Base-by-base conservation (phyloP, 805 yeast species). In the Cyberlindnera petersonii region DNA sequence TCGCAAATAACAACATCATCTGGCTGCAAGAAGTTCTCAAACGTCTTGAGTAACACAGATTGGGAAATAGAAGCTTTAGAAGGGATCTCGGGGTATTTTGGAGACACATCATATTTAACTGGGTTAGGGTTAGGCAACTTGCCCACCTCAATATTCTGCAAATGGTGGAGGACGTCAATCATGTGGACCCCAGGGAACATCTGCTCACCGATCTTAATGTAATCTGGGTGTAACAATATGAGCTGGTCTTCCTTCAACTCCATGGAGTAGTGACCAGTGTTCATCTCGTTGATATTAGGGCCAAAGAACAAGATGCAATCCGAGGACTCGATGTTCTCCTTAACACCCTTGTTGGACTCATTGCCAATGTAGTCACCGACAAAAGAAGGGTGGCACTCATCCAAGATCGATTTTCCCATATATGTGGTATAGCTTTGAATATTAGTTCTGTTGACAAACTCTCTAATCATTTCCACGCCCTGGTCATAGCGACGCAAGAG, bases 301-400 rank as follows among this genome's bases (percentile, higher is more conserved):
- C 97, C 97, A 47, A 86, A 63, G 52, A 75, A 76, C 28, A 89
- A 48, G 14, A 88, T 68, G 33, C 84, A 65, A 57, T 91, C 97
- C 13, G 86, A 70, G 4, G 68, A 43, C 35, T 74, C 69, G 39
- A 72, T 74, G 46, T 66, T 72, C 32, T 68, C 62, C 28, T 65
- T 62, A 21, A 79, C 73, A 18, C 74, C 72, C 13, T 61, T 62
- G 22, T 63, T 61, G 3, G 84, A 75, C 39, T 71, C 72, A 24
- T 57, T 57, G 24, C 95, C 96, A 47, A 71, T 75, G 58, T 82
- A 89, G 26, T 75, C 77, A 26, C 95, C 96, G 44, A 79, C 69
- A 55, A 74, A 88, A 33, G 72, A 67, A 7, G 72, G 65, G 43
- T 71, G 65, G n/a, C 76, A 61, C 63, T 88, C 97, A 61, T 88